Evolutionary conservation across 2,329 filamentous ascomycete species (phyloP), one percentile per base, ranked within the genome.

Genomic region (Penicillium frequentans): DNA sequence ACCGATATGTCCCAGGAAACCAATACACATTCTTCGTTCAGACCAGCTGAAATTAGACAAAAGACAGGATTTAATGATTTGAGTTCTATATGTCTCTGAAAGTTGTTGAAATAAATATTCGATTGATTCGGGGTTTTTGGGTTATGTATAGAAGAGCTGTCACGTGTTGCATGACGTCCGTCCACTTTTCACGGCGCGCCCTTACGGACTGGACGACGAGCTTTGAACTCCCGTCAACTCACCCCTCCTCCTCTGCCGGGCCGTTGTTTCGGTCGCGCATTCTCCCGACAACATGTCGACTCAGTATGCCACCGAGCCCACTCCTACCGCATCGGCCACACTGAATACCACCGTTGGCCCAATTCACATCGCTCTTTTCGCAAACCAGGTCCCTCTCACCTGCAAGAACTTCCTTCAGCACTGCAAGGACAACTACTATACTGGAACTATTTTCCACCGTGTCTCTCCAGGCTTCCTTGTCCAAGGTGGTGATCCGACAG

Each of bases 401-500:
- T 92, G 89, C 71, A 91, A 93, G 66, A 98, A 97, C 79, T 99
- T 99, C 76, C 84, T 99, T 37, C 95, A 99, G 75, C 89, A 93
- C 70, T 95, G 91, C 71, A 84, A 97, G 65, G 93, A 99, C 72
- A 92, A 92, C 65, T 98, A 98, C 80, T 99, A 98, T 79, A 88
- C 91, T 68, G 87, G 89, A 70, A 97, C 93, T 0, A 88, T 95
- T 60, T 99, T 99, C 78, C 95, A 99, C 78, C 90, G 95, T 24
- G 82, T 98, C 6, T 88, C 96, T 0, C 91, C 93, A 0, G 90
- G 90, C 51, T 99, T 99, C 75, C 90, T 99, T 61, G 79, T 98
- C 11, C 95, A 99, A 71, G 95, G 93, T 29, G 95, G 95, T 55
- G 95, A 99, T 68, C 93, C 95, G 0, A 96, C 92, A 0, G 92